phyloP scores from a whole-genome alignment of 2,329 filamentous ascomycete species.

The Sclerotinia sclerotiorum region DNA sequence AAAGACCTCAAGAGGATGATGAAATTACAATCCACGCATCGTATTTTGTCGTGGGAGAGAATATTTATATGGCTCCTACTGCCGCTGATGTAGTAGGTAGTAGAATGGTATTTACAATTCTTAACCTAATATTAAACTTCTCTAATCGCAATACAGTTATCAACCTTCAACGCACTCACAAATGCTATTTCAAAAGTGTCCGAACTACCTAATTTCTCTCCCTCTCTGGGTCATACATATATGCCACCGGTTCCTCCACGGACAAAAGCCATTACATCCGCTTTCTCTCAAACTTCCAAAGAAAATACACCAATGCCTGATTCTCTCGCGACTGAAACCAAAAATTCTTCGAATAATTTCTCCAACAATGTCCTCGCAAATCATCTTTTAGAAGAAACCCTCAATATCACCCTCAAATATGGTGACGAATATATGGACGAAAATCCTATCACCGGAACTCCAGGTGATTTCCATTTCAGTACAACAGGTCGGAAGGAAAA shows the following conservation, averaged over 20 bases:
- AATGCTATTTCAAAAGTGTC: constrained; percentile 40
- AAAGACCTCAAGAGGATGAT: constrained; percentile 57
- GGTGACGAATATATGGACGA: constrained; percentile 67
- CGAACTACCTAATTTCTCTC: constrained; percentile 47
- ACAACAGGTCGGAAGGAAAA: constrained; percentile 54
- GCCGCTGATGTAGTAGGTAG: constrained; percentile 59
- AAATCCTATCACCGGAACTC: constrained; percentile 65
- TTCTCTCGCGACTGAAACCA: constrained; percentile 24
- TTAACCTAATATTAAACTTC: neutral
- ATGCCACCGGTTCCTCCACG: constrained; percentile 31
- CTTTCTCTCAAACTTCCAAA: constrained; percentile 36
- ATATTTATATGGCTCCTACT: constrained; percentile 66
- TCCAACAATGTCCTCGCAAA: constrained; percentile 35
- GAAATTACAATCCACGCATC: constrained; percentile 59
- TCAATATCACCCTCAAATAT: constrained; percentile 56
- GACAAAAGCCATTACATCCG: constrained; percentile 31
- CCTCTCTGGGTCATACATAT: constrained; percentile 49
- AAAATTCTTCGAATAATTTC: constrained; percentile 16
- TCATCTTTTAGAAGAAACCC: constrained; percentile 53
- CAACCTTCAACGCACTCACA: constrained; percentile 29
- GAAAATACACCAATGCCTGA: constrained; percentile 50
- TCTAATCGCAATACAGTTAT: constrained; percentile 18
- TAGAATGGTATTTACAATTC: constrained; percentile 50
- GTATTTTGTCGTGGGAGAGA: constrained; percentile 65
- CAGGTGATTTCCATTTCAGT: constrained; percentile 64